Evolutionary conservation across 345 rosid species (phyloP).

Genomic region (Camelina neglecta): DNA sequence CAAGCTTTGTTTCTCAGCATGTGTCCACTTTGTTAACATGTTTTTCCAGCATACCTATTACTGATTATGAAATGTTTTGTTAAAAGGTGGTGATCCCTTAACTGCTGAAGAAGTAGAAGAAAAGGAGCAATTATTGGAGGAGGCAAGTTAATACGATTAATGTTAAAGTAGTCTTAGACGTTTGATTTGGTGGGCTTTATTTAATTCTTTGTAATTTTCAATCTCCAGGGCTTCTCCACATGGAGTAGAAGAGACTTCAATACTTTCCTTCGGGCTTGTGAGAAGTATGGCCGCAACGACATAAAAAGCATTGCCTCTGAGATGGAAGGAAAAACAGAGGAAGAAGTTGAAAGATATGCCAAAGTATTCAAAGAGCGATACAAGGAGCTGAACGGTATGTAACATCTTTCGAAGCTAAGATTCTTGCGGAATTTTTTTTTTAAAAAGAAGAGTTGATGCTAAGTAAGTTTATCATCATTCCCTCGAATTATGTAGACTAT

Average conservation of each 20-base stretch:
- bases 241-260: slow-evolving; percentile 99
- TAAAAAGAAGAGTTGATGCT: too few relatives aligned
- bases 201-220: slow-evolving; percentile 24
- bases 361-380: slow-evolving; percentile 86
- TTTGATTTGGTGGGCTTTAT: slow-evolving; percentile 23
- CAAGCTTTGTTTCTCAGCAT: slow-evolving; percentile 30
- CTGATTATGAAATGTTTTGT: slow-evolving; percentile 40
- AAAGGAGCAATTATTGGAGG: slow-evolving; percentile 86
- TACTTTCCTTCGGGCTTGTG: slow-evolving; percentile 91
- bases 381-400: slow-evolving; percentile 83
- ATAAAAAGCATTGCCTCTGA: slow-evolving; percentile 85
- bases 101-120: slow-evolving; percentile 98
- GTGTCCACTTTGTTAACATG: slow-evolving; percentile 1
- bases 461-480: not conserved
- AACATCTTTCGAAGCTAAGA: not conserved
- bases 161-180: slow-evolving; percentile 9
- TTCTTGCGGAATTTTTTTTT: not conserved
- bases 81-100: slow-evolving; percentile 87
- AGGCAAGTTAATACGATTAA: slow-evolving; percentile 52
- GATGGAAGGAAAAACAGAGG: slow-evolving; percentile 96
- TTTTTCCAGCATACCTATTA: slow-evolving; percentile 6
- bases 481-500: slow-evolving; percentile 57
- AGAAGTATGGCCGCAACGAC: slow-evolving; percentile 97
- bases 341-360: slow-evolving; percentile 96
- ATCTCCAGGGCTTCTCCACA: slow-evolving; percentile 87